Conservation (phyloP, 495 filamentous ascomycete genomes). For the Hypoxylon subgilvum region DNA sequence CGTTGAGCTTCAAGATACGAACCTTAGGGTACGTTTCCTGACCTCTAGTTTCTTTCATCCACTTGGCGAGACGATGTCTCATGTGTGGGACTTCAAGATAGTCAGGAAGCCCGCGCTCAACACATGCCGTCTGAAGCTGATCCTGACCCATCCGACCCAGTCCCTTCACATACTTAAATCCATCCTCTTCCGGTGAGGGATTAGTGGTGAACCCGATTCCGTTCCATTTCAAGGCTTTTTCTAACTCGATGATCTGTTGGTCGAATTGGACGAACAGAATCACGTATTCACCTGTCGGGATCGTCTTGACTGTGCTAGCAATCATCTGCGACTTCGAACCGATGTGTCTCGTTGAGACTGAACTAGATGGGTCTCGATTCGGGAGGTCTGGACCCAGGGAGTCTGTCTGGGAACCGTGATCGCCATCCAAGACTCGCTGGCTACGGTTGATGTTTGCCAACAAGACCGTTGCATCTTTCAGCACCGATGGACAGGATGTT, state of each 20-base stretch:
- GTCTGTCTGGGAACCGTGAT: background rate
- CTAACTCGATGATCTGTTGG: slow-evolving; percentile 28
- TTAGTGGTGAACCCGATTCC: slow-evolving; percentile 17
- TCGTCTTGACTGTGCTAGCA: slow-evolving; percentile 22
- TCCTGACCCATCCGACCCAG: background rate
- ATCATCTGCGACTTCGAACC: slow-evolving; percentile 38
- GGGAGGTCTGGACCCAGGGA: background rate
- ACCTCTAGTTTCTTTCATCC: background rate
- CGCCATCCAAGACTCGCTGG: background rate
- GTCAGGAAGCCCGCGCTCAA: background rate
- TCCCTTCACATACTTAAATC: background rate
- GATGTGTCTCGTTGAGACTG: too few species aligned
- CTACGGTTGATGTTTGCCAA: slow-evolving; percentile 15
- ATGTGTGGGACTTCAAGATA: background rate
- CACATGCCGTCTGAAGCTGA: background rate
- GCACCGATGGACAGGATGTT: slow-evolving; percentile 16
- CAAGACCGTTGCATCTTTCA: slow-evolving; percentile 13
- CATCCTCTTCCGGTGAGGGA: slow-evolving; percentile 11
- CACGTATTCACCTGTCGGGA: slow-evolving; percentile 32
- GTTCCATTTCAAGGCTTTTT: slow-evolving; percentile 26
- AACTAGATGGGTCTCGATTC: too few species aligned
- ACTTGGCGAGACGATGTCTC: background rate
- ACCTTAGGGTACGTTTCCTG: slow-evolving; percentile 53
- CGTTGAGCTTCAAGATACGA: slow-evolving; percentile 69
- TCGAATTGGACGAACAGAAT: slow-evolving; percentile 48